Percentiles rank a stretch among this genome's conserved stretches.
These are phyloP conservation scores for Fraxinus anomala DNA, from an alignment of 257 asterid genomes.

Conservation along the genomic window DNA sequence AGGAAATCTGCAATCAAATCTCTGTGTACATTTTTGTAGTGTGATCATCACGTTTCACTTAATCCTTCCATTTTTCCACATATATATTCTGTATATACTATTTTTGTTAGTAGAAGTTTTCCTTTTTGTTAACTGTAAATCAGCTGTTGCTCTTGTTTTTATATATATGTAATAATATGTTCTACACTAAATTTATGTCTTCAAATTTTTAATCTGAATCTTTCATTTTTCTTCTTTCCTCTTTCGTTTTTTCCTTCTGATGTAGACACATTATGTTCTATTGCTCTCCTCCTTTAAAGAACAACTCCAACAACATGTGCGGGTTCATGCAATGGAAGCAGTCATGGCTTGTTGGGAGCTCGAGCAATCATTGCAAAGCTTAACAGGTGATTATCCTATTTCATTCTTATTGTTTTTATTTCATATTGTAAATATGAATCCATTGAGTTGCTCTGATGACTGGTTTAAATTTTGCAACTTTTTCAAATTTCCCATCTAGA, in stretches of 20 bases:
- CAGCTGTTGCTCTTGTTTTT: background rate
- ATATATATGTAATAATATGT: background rate
- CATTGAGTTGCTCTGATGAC: background rate
- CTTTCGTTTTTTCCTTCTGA: conserved; percentile 22
- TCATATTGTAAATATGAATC: background rate
- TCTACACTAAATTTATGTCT: background rate
- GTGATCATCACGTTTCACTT: background rate
- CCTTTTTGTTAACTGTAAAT: background rate
- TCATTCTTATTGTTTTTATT: background rate
- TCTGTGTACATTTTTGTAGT: background rate
- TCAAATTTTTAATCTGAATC: background rate
- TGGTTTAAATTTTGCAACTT: conserved; percentile 8
- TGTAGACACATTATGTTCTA: conserved; percentile 90
- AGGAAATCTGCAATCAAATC: background rate
- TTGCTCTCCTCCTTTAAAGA: conserved; percentile 95
- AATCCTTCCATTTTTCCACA: background rate
- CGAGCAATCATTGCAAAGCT: conserved; percentile 95
- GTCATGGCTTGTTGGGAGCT: conserved; percentile 99
- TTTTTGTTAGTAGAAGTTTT: background rate
- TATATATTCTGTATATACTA: background rate
- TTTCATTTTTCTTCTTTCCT: conserved; percentile 1
- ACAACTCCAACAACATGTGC: conserved; percentile 95
- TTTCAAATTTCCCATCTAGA: background rate
- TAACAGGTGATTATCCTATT: conserved; percentile 61
- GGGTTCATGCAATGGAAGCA: conserved; percentile 99